Evolutionary conservation across 2,329 filamentous ascomycete species (phyloP), one percentile per base, ranked within the genome.

Genomic region (Aspergillus intermedius): DNA sequence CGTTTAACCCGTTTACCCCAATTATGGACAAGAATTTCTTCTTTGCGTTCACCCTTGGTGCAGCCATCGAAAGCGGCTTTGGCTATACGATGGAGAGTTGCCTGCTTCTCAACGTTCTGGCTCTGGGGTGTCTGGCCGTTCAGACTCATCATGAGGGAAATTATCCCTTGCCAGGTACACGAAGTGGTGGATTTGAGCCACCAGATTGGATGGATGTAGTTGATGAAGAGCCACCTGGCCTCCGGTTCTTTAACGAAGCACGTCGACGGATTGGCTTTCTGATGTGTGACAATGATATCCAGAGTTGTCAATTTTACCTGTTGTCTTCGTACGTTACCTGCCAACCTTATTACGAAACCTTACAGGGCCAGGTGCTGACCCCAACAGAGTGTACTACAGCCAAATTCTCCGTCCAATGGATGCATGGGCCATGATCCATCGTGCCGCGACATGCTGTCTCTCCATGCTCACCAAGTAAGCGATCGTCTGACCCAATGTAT

Each of bases 211-310:
- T 69, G 53, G 60, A 56, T 19, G 65, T 69, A 15, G 61, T 69
- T 6, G 61, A 61, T 40, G 67, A 67, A 51, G 68, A 73, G 28
- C 70, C 70, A 19, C 63, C 74, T 2, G 77, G 77, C 0, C 54
- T 79, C 35, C 73, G 71, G 22, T 79, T 79, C 54, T 77, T 79
- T 62, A 78, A 79, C 48, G 76, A 79, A 57, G 75, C 75, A 5
- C 71, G 77, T 15, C 73, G 72, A 49, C 71, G 76, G 4, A 71
- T 77, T 50, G 77, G 77, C 2, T 77, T 78, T 51, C 62, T 77
- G 54, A 74, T 77, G 65, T 73, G 70, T 45, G 72, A 75, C 47
- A 76, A 74, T 35, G 71, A 75, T 44, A 55, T 79, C 4, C 74
- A 75, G 54, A 72, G 72, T 30, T 77, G 74, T 49, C 77, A 79